These are phyloP conservation scores for Zea luxurians DNA, from an alignment of 176 grass and related monocot genomes.

Conservation along the genomic window DNA sequence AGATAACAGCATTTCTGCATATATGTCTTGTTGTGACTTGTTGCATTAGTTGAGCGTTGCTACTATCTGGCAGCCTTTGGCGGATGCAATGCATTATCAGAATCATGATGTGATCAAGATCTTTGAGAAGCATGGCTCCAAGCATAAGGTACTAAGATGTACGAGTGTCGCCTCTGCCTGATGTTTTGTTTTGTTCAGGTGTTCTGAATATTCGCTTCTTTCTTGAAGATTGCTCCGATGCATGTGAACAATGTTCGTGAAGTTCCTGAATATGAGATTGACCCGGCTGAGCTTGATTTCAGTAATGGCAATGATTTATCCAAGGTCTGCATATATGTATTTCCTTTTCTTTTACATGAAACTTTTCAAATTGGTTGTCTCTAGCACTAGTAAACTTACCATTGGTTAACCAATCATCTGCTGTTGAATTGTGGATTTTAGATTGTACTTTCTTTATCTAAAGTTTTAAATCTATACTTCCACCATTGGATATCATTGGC, in stretches of 20 bases:
- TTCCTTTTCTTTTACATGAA: not conserved
- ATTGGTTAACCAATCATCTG: not conserved
- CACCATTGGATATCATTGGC: not conserved
- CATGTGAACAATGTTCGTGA: slow-evolving; percentile 69
- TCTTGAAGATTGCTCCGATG: slow-evolving; percentile 75
- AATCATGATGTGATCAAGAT: slow-evolving; percentile 86
- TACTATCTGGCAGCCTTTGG: slow-evolving; percentile 76
- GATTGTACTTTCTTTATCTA: slow-evolving; percentile 6
- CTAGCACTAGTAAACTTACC: not conserved
- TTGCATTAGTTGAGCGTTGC: slow-evolving; percentile 36
- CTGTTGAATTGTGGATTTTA: not conserved
- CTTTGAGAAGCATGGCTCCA: slow-evolving; percentile 85
- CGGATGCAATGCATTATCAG: slow-evolving; percentile 96
- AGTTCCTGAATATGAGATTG: slow-evolving; percentile 94
- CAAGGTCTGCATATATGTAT: slow-evolving; percentile 52
- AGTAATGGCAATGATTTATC: slow-evolving; percentile 59
- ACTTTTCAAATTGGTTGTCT: not conserved
- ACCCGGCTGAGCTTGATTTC: slow-evolving; percentile 72
- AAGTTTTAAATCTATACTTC: slow-evolving; percentile 19
- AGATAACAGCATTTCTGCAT: not conserved
- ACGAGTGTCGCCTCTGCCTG: slow-evolving; percentile 20
- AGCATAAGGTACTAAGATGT: slow-evolving; percentile 55
- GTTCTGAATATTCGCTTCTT: slow-evolving; percentile 37
- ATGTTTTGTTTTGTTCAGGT: slow-evolving; percentile 39
- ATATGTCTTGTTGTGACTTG: slow-evolving; percentile 19